Base-by-base conservation (phyloP, 208 protist genomes). In the Wallacemonas sp. region DNA sequence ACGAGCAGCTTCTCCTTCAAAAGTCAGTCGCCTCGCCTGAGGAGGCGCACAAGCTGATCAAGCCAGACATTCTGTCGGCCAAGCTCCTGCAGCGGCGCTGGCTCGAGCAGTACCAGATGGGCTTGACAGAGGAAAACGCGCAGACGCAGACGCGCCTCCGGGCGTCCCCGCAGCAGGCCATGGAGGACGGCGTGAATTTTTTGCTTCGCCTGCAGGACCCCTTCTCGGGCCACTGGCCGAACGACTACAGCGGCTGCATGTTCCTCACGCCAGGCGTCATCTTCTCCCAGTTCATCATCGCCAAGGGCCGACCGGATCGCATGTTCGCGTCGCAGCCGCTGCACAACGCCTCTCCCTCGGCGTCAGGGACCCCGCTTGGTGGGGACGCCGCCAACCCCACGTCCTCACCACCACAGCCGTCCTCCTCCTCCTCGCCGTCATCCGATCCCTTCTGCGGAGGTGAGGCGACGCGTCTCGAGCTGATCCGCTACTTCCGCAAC, bases 201-300 rank as follows among this genome's bases (percentile, higher is more conserved):
- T 62, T 95, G 3, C 34, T 93, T 21, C 56, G 64, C 30, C 76
- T 97, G 61, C 92, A 97, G 60, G 83, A 94, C 62, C 87, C 90
- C n/a, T 90, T 87, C 66, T 96, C 94, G n/a, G 97, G 97, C 9
- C 97, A 99, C 83, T 99, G 97, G 97, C 90, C 97, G 23, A 97
- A 97, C 77, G 97, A 98, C 72, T 99, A 99, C 85, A 98, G 97
- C 62, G 98, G 98, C 23, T 97, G 96, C 38, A 76, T 97, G 67
- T 99, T 99, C 77, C 88, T 98, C 26, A 83, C 96, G 24, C 83
- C 96, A 36, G 97, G 98, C 24, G 56, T 98, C 12, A 62, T 99
- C 3, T 96, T 98, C 67, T 83, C 81, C 5, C 88, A 85, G 52
- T 99, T 98, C 78, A 90, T 99, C 68, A 76, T 88, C 24, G 76